A percentile compares a stretch with the other conserved stretches of the same genome.
These are phyloP conservation scores for Globisporangium abappressorium DNA, from an alignment of 352 stramenopile species.

Conservation along the genomic window DNA sequence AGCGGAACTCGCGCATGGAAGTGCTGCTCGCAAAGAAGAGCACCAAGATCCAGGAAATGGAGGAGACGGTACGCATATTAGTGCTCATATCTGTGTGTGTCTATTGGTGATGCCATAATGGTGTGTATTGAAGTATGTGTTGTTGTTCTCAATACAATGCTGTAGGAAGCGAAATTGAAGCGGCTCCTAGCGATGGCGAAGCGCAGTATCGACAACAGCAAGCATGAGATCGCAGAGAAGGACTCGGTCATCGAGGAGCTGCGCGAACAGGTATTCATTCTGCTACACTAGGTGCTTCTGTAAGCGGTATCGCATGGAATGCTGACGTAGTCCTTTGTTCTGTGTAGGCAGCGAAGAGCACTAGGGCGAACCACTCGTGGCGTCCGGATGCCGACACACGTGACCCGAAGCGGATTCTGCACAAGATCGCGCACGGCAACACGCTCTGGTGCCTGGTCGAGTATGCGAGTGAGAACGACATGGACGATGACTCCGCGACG, in stretches of 20 bases:
- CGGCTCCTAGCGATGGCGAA: slow-evolving; percentile 84
- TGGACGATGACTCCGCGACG: slow-evolving; percentile 45
- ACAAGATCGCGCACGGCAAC: slow-evolving; percentile 59
- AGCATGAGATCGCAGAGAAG: slow-evolving; percentile 73
- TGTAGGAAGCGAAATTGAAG: slow-evolving; percentile 78
- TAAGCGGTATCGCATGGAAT: not conserved
- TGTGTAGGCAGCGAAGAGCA: slow-evolving; percentile 28
- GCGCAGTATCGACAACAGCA: slow-evolving; percentile 88
- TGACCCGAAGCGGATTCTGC: slow-evolving; percentile 58
- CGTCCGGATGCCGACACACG: slow-evolving; percentile 43
- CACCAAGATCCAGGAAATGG: slow-evolving; percentile 68
- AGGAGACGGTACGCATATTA: slow-evolving; percentile 57
- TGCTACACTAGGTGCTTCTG: not conserved
- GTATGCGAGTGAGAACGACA: slow-evolving; percentile 67
- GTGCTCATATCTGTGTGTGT: not conserved
- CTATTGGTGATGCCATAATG: not conserved
- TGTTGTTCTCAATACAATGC: not conserved
- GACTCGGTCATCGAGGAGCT: slow-evolving; percentile 49
- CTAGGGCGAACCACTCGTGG: slow-evolving; percentile 44
- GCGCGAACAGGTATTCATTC: slow-evolving; percentile 26
- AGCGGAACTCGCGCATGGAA: slow-evolving; percentile 58
- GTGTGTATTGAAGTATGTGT: not conserved
- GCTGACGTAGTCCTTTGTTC: not conserved
- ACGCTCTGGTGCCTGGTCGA: slow-evolving; percentile 81
- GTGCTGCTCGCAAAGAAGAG: slow-evolving; percentile 67